Conservation (phyloP, 192 early-diverging fungal species). For the Backusella macrospora region DNA sequence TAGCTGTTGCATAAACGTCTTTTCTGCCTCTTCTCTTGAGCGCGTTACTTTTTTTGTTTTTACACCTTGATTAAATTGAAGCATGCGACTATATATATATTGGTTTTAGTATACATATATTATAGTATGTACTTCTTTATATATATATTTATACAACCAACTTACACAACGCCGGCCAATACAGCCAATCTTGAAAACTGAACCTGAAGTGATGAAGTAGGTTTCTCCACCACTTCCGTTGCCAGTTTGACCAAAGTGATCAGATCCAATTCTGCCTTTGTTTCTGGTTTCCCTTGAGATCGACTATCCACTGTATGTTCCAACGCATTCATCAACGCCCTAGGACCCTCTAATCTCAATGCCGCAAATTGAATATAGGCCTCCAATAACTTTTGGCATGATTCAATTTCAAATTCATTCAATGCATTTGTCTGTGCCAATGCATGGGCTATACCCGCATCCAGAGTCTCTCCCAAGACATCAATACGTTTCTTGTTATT, state of each 20-base stretch:
- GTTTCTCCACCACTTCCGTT: background rate
- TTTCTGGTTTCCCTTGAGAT: conserved; percentile 19
- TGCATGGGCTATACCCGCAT: conserved; percentile 37
- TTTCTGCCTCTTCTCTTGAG: conserved; percentile 4
- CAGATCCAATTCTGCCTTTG: conserved; percentile 21
- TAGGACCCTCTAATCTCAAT: background rate
- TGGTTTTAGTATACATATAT: background rate
- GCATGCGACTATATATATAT: conserved; percentile 23
- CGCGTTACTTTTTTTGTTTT: conserved; percentile 21
- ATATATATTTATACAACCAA: background rate
- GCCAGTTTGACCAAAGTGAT: conserved; percentile 14
- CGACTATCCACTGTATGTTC: conserved; percentile 34
- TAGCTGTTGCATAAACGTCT: conserved; percentile 13
- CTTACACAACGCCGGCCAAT: conserved; percentile 35
- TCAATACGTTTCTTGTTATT: background rate
- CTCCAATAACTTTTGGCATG: conserved; percentile 11
- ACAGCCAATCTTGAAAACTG: conserved; percentile 18
- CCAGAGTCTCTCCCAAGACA: conserved; percentile 20
- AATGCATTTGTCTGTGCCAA: conserved; percentile 23
- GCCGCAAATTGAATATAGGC: conserved; percentile 3
- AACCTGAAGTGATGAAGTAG: background rate
- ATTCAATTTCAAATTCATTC: conserved; percentile 26
- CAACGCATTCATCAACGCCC: conserved; percentile 21
- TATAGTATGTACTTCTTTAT: background rate
- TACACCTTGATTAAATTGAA: conserved; percentile 35